phyloP scores from a whole-genome alignment of 176 grass and related monocot species.

The Microstegium vimineum region DNA sequence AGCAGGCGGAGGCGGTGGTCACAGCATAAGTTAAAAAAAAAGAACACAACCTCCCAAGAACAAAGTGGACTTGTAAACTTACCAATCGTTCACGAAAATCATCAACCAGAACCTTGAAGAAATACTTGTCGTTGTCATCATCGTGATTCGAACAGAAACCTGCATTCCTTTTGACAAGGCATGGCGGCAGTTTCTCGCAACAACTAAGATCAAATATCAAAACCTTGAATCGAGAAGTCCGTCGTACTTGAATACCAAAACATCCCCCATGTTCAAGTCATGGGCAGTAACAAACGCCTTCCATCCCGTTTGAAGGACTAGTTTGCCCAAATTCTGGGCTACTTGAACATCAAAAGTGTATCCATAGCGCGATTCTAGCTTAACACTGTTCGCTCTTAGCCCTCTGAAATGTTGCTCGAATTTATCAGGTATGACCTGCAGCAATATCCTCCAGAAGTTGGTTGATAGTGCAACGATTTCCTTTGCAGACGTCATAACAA shows the following conservation, averaged over 20 bases:
- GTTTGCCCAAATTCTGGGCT: not conserved
- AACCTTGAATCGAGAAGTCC: slow-evolving; percentile 24
- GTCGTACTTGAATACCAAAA: slow-evolving; percentile 38
- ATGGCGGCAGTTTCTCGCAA: slow-evolving; percentile 17
- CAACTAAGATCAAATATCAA: slow-evolving; percentile 31
- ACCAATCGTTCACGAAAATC: not conserved
- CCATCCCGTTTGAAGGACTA: slow-evolving; percentile 40
- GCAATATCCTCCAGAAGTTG: not conserved
- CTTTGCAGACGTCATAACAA: not conserved
- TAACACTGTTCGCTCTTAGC: not conserved
- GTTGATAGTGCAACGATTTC: too few relatives aligned
- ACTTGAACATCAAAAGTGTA: not conserved
- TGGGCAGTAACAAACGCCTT: slow-evolving; percentile 24
- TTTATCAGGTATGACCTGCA: not conserved
- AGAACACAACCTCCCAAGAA: too few relatives aligned
- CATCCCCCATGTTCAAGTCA: slow-evolving; percentile 17
- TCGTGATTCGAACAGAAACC: not conserved
- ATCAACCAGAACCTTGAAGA: not conserved
- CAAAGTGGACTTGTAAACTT: not conserved
- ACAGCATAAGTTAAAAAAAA: too few relatives aligned
- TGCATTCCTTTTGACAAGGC: not conserved
- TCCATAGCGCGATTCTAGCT: not conserved
- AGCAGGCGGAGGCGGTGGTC: not conserved
- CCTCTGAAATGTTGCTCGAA: not conserved
- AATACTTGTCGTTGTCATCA: not conserved